phyloP scores from a whole-genome alignment of 208 protist species.

The Crithidia mellificae region DNA sequence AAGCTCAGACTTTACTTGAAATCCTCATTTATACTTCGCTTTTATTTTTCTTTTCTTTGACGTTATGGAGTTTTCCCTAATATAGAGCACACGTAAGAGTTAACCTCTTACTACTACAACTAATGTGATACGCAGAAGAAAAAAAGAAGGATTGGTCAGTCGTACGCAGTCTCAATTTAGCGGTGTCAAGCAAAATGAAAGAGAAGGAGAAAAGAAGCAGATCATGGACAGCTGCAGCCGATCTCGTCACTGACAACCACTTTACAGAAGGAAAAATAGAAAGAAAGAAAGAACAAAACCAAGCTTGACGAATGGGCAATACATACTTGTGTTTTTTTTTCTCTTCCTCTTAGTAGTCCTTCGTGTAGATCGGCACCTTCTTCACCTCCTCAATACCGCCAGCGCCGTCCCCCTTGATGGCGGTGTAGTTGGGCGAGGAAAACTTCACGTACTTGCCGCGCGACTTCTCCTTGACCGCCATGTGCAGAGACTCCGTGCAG shows the following conservation, averaged over 20 bases:
- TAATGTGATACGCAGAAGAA: slow-evolving; percentile 14
- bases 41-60: background rate
- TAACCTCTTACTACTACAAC: slow-evolving; percentile 22
- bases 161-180: too few relatives aligned
- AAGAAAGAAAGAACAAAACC: too few relatives aligned
- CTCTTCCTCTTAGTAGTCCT: slow-evolving; percentile 68
- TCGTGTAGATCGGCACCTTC: slow-evolving; percentile 67
- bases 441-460: slow-evolving; percentile 72
- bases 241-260: too few relatives aligned
- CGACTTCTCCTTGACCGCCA: slow-evolving; percentile 62
- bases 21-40: too few relatives aligned
- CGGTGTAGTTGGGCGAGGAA: slow-evolving; percentile 72
- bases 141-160: too few relatives aligned
- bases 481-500: slow-evolving; percentile 85
- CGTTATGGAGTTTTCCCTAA: slow-evolving; percentile 8
- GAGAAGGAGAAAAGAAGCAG: too few relatives aligned
- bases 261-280: too few relatives aligned
- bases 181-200: too few relatives aligned
- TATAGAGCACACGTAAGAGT: slow-evolving; percentile 16
- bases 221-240: too few relatives aligned
- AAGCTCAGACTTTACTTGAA: too few relatives aligned
- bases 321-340: too few relatives aligned
- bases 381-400: slow-evolving; percentile 68
- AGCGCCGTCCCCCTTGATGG: slow-evolving; percentile 59
- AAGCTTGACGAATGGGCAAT: too few relatives aligned